Base-by-base conservation (phyloP, 306 rosid genomes). In the Cotoneaster glaucophyllus region DNA sequence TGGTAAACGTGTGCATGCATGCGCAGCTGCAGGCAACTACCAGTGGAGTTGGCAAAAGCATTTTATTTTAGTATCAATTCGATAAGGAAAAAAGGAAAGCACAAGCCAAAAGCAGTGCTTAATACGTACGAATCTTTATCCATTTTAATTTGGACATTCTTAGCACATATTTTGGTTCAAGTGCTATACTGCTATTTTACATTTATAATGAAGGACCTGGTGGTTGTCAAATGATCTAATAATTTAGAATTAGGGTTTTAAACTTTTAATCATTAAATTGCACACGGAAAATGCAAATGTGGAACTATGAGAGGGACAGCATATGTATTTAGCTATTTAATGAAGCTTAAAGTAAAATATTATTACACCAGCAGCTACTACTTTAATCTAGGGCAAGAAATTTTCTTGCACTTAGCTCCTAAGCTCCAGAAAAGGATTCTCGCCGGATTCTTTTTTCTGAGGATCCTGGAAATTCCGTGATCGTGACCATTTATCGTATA, bases 221-320 rank as follows among this genome's bases (percentile, higher is more conserved):
- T 31, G 65, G 75, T n/a, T 71, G 13, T 12, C 13, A 54, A 70
- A n/a, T 11, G 41, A 37, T 31, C 15, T 54, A 37, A 50, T 50
- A 50, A 50, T 50, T 50, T 50, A n/a, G 18, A 54, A 41, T 37
- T 57, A 19, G 67, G 67, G 28, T 13, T 17, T 62, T 62, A 14
- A 24, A 6, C 8, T 11, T 5, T 12, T 29, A 21, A 6, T 21
- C 19, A 28, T 44, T 24, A 24, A 64, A 63, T 14, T 11, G 22
- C 53, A 31, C 14, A 29, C 34, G 18, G 24, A n/a, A 50, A 31
- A 1, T 62, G 56, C 62, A 48, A 14, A 7, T 39, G 71, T 50
- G 71, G 75, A 69, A 78, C 65, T 62, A 32, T 80, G 79, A 74
- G 58, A 74, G 25, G 79, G 79, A 80, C 17, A 21, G 57, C 64